Evolutionary conservation across 495 filamentous ascomycete genomes (phyloP).

Genomic region (Aspergillus taichungensis): DNA sequence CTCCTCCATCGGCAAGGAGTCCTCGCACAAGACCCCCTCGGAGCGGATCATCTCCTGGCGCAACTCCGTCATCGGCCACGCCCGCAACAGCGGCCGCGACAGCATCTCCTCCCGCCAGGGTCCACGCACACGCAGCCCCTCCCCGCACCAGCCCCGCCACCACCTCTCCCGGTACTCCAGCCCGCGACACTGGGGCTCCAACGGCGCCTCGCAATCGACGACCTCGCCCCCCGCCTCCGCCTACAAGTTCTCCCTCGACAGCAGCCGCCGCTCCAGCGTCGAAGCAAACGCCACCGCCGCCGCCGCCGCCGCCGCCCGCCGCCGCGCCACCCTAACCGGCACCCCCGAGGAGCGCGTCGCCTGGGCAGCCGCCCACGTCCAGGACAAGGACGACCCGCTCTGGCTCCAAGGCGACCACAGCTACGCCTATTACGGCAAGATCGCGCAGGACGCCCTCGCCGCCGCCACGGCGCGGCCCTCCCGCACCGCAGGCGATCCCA

Average conservation of each 20-base stretch:
- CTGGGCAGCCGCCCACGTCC: conserved; percentile 7
- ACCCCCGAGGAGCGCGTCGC: no score
- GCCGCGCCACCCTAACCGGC: conserved; percentile 10
- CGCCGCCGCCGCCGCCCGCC: conserved; percentile 2
- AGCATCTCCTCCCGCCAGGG: conserved; percentile 15
- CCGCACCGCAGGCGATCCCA: conserved; percentile 20
- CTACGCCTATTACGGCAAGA: conserved; percentile 45
- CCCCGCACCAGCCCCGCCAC: conserved; percentile 45
- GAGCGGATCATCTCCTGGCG: conserved; percentile 93
- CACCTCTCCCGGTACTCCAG: conserved; percentile 22
- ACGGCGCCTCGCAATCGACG: conserved; percentile 25
- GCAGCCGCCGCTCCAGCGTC: conserved; percentile 15
- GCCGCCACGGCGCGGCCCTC: conserved; percentile 18
- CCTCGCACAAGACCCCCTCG: conserved; percentile 48
- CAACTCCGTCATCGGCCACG: conserved; percentile 58
- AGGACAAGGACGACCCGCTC: conserved; percentile 33
- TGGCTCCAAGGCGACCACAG: conserved; percentile 45
- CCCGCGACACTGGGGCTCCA: conserved; percentile 11
- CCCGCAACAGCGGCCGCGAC: conserved; percentile 34
- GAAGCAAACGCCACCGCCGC: conserved; percentile 4
- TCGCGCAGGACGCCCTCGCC: conserved; percentile 37
- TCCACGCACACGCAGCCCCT: conserved; percentile 41
- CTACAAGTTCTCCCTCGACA: conserved; percentile 23
- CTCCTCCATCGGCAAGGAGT: conserved; percentile 39
- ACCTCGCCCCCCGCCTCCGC: conserved; percentile 30